These are phyloP conservation scores for Cladosporium oxysporum DNA, from an alignment of 2,329 filamentous ascomycete species.

Conservation along the genomic window DNA sequence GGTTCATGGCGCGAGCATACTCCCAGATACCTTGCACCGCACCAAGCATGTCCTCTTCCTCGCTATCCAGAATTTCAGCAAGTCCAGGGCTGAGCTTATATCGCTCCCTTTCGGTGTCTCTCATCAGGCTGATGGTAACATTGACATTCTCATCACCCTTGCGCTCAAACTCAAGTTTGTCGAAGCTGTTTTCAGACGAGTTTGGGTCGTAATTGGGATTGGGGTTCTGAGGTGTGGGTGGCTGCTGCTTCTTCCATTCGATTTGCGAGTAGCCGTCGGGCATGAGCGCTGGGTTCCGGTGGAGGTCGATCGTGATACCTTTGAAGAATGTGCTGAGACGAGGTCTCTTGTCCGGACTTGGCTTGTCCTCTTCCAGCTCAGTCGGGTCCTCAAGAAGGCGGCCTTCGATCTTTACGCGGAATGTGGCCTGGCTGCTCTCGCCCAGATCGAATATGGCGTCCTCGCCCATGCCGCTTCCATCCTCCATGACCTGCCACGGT, in stretches of 20 bases:
- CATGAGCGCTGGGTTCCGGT: constrained; percentile 64
- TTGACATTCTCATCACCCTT: constrained; percentile 91
- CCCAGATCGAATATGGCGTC: constrained; percentile 78
- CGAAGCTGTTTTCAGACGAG: constrained; percentile 74
- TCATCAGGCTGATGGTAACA: constrained; percentile 80
- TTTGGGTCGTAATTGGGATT: constrained; percentile 47
- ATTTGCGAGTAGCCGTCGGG: constrained; percentile 63
- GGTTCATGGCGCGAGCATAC: constrained; percentile 79
- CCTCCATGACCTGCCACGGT: constrained; percentile 74
- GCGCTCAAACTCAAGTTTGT: constrained; percentile 87
- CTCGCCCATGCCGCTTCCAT: constrained; percentile 56
- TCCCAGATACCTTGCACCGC: constrained; percentile 93
- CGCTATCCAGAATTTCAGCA: constrained; percentile 80
- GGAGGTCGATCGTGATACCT: constrained; percentile 67
- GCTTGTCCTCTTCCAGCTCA: constrained; percentile 50
- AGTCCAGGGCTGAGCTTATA: constrained; percentile 77
- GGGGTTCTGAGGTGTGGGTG: constrained; percentile 48
- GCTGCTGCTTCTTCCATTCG: constrained; percentile 82
- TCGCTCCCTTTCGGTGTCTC: constrained; percentile 83
- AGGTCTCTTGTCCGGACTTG: constrained; percentile 43
- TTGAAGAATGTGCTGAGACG: constrained; percentile 79
- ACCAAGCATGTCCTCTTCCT: constrained; percentile 83
- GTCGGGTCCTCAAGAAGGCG: constrained; percentile 66
- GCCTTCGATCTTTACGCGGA: constrained; percentile 89
- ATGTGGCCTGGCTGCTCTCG: constrained; percentile 74